Conservation (phyloP, 2,329 filamentous ascomycete genomes). For the Aspergillus pseudoglaucus region DNA sequence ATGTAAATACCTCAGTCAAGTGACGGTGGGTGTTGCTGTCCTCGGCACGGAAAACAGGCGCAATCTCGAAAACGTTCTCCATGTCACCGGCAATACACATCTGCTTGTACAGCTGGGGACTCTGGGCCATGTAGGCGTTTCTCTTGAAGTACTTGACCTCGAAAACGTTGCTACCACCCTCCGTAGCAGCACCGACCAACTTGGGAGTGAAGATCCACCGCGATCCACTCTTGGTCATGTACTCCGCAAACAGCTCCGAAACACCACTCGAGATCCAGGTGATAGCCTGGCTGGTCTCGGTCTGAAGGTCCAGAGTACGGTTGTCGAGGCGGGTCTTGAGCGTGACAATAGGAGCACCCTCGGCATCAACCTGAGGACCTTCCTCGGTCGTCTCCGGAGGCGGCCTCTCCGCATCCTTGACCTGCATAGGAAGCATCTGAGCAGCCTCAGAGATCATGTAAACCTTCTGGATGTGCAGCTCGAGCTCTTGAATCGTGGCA, state of each 20-base stretch:
- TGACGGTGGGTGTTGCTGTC: constrained; percentile 63
- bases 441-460: constrained; percentile 66
- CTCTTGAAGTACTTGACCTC: constrained; percentile 82
- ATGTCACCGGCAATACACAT: constrained; percentile 61
- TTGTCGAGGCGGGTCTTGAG: constrained; percentile 86
- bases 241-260: constrained; percentile 67
- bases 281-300: constrained; percentile 83
- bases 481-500: constrained; percentile 68
- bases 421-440: constrained; percentile 54
- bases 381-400: constrained; percentile 41
- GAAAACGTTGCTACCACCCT: constrained; percentile 91
- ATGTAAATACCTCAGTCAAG: constrained; percentile 49
- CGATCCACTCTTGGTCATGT: constrained; percentile 68
- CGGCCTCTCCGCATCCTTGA: constrained; percentile 47
- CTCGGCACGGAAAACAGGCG: constrained; percentile 61
- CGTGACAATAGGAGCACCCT: constrained; percentile 62
- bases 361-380: constrained; percentile 44
- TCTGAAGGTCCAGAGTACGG: constrained; percentile 84
- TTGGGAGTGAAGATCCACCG: constrained; percentile 84
- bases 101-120: constrained; percentile 62
- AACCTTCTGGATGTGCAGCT: constrained; percentile 82
- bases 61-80: constrained; percentile 59
- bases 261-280: constrained; percentile 64
- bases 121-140: constrained; percentile 63
- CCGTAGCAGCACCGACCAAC: constrained; percentile 80